phyloP scores from a whole-genome alignment of 805 yeast species.

The Teunomyces lycoperdinae region DNA sequence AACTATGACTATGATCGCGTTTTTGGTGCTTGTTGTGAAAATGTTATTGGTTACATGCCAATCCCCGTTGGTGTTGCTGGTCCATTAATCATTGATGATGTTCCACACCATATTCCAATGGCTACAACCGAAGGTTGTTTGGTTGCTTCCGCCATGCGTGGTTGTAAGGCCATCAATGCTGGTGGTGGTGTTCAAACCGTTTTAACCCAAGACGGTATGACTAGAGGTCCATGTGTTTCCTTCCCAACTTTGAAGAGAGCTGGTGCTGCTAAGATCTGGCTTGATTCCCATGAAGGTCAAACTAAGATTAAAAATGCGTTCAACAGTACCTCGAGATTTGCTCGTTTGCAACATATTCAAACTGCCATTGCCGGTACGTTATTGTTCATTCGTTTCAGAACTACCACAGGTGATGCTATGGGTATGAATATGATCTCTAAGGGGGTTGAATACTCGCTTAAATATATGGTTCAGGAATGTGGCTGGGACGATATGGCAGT shows the following conservation, averaged over 20 bases:
- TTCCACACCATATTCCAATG: constrained; percentile 90
- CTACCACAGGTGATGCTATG: constrained; percentile 99
- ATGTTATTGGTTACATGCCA: constrained; percentile 95
- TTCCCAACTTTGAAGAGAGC: constrained; percentile 83
- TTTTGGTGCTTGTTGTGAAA: constrained; percentile 98
- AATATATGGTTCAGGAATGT: constrained; percentile 78
- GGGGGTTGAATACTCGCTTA: constrained; percentile 88
- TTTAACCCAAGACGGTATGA: constrained; percentile 95
- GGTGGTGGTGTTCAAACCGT: constrained; percentile 97
- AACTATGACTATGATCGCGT: constrained; percentile 93
- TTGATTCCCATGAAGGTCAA: constrained; percentile 94
- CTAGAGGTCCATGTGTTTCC: constrained; percentile 97
- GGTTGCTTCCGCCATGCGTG: constrained; percentile 98
- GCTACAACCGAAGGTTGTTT: constrained; percentile 99
- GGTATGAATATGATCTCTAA: constrained; percentile 99
- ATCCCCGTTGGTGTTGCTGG: constrained; percentile 98
- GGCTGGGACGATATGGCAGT: constrained; percentile 95
- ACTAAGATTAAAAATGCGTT: constrained; percentile 78
- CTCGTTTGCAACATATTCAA: constrained; percentile 84
- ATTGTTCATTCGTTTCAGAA: constrained; percentile 86
- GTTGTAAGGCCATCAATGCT: constrained; percentile 95
- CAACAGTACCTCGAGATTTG: constrained; percentile 96
- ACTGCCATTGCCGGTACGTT: constrained; percentile 94
- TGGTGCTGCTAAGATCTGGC: constrained; percentile 93
- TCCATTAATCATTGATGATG: constrained; percentile 87